These are phyloP conservation scores for Suillus sp. DNA, from an alignment of 768 basidiomycete species.

Conservation along the genomic window DNA sequence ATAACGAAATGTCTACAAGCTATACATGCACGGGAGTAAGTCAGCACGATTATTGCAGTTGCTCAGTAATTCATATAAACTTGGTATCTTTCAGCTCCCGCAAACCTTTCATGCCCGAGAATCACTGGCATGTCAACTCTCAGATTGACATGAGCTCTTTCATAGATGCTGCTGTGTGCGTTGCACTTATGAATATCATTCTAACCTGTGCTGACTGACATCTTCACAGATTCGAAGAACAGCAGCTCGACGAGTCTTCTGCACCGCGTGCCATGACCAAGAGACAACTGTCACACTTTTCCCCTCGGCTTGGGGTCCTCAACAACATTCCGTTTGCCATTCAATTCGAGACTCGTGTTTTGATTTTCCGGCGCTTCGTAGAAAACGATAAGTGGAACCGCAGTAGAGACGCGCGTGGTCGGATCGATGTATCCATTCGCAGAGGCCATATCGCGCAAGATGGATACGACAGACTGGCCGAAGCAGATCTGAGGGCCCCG, in stretches of 20 bases:
- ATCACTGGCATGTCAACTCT: conserved; percentile 79
- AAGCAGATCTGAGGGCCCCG: conserved; percentile 76
- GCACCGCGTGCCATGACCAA: conserved; percentile 47
- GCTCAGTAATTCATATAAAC: conserved; percentile 10
- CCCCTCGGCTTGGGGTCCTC: conserved; percentile 83
- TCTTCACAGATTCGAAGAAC: conserved; percentile 61
- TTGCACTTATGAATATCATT: conserved; percentile 13
- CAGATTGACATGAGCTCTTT: conserved; percentile 69
- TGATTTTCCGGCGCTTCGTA: conserved; percentile 86
- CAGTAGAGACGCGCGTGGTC: conserved; percentile 21
- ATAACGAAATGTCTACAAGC: conserved; percentile 78
- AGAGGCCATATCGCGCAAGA: conserved; percentile 83
- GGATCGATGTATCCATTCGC: conserved; percentile 41
- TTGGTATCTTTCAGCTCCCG: conserved; percentile 60
- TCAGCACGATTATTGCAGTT: conserved; percentile 11
- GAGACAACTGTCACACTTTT: conserved; percentile 61
- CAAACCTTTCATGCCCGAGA: conserved; percentile 75
- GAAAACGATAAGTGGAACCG: conserved; percentile 52
- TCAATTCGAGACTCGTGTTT: conserved; percentile 89
- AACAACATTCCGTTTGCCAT: conserved; percentile 97
- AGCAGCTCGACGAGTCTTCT: conserved; percentile 41
- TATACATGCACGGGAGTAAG: conserved; percentile 89
- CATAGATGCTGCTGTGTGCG: conserved; percentile 84
- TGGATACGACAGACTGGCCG: conserved; percentile 82
- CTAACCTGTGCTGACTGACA: background rate